Percentiles rank a stretch among this genome's conserved stretches.
Evolutionary conservation across 1,284 basidiomycete genomes (phyloP).

Genomic region (Leccinum angustisporum): DNA sequence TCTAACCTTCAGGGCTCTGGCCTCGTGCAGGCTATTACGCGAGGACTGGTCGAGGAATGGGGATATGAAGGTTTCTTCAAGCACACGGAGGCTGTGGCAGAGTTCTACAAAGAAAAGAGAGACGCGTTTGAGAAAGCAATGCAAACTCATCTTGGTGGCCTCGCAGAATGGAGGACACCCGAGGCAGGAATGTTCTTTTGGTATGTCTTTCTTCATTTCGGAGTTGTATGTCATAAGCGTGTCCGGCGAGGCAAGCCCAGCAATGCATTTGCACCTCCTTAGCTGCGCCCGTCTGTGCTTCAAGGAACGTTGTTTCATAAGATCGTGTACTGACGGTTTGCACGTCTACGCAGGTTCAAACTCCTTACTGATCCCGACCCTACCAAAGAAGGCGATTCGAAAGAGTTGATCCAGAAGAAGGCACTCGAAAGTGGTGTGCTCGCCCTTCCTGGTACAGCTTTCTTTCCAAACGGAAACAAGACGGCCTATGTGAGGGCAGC

Average conservation of each 20-base stretch:
- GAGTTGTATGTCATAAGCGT: constrained; percentile 12
- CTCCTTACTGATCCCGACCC: constrained; percentile 45
- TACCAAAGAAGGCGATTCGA: constrained; percentile 68
- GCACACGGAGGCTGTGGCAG: constrained; percentile 72
- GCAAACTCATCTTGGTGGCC: constrained; percentile 67
- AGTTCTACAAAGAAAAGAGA: constrained; percentile 79
- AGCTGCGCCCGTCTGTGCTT: constrained; percentile 6
- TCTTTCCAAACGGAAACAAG: constrained; percentile 69
- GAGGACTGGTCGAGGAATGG: constrained; percentile 74
- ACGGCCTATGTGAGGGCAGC: constrained; percentile 77
- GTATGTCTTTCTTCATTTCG: constrained; percentile 44
- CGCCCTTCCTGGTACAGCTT: constrained; percentile 81
- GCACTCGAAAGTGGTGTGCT: constrained; percentile 84
- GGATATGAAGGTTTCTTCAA: constrained; percentile 74
- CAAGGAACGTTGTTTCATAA: constrained; percentile 10
- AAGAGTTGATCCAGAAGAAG: constrained; percentile 72
- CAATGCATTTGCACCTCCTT: constrained; percentile 4
- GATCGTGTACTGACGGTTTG: constrained; percentile 16
- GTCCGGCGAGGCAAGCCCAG: constrained; percentile 10
- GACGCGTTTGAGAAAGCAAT: constrained; percentile 81
- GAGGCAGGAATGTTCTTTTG: constrained; percentile 93
- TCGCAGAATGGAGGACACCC: constrained; percentile 84
- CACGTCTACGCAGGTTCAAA: constrained; percentile 56
- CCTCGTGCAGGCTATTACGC: constrained; percentile 76
- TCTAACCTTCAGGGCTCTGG: constrained; percentile 81